Evolutionary conservation across 1,284 basidiomycete genomes (phyloP), one percentile per base, ranked within the genome.

Genomic region (Coniferiporia sulphurascens): DNA sequence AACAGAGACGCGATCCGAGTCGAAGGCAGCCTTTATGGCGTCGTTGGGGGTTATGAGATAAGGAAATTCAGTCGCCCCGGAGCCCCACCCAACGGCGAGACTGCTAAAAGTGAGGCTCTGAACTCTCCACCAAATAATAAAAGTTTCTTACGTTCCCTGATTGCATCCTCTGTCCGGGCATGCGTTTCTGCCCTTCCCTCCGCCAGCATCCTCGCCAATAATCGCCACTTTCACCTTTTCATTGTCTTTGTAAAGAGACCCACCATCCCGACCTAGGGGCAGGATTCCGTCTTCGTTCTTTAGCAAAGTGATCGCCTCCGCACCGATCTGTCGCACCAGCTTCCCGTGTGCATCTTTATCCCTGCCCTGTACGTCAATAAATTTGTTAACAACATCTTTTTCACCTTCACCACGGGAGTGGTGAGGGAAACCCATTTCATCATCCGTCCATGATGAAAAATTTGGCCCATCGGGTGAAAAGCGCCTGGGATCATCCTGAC

Each of bases 241-340:
- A n/a, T 34, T 43, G 21, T 38, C 48, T 17, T 15, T 36, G 15
- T 22, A n/a, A 27, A 48, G 21, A 6, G 53, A 48, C 2, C n/a
- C 34, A 17, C 60, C 60, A 51, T 65, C 55, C 38, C 32, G 49
- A 32, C 52, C 55, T 10, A 82, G 69, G 0, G 80, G 79, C 0
- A 82, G 70, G 0, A 74, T 70, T 1, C 63, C 62, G 51, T 74
- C 70, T 10, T 66, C 65, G 65, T 84, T 84, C 74, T 84, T 83
- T 45, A 83, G 73, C 38, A 84, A 68, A 15, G 82, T 78, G 9
- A 75, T 77, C 1, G 77, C 77, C 0, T 76, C 75, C 0, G 75
- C 74, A 4, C 76, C 79, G 19, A 81, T 73, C 56, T 78, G 69
- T 15, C 76, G 71, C 12, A 78, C 74, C 34, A 77, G 55, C 63